Evolutionary conservation across 2,329 filamentous ascomycete genomes (phyloP), one percentile per base, ranked within the genome.

Genomic region (Aspergillus aculeatinus): DNA sequence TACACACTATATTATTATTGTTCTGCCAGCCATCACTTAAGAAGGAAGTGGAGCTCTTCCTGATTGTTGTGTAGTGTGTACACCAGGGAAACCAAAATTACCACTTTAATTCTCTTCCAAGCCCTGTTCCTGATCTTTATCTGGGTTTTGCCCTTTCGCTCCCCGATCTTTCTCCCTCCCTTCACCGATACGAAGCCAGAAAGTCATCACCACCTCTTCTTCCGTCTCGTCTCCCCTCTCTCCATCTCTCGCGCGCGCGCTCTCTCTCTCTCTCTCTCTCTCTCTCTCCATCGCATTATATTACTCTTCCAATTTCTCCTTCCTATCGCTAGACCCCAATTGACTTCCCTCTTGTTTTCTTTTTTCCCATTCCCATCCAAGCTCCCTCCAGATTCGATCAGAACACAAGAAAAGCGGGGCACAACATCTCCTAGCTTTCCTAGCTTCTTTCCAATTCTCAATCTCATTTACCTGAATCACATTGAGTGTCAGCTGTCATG

Each of bases 11-110:
- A 29, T 29, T 29, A 35, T 12, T 35, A 5, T 19, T 44, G 2
- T 44, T 44, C 16, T 44, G 39, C 39, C 39, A 44, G 39, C 39
- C 33, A 35, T 12, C 10, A 12, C 33, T 12, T 35, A 44, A 44
- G 14, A 42, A n/a, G 12, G 12, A 44, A 44, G 39, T 44, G 39
- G 39, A 44, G 39, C 39, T 44, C 39, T 44, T 35, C 14, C 2
- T 16, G 33, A 35, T 12, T 35, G 33, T 9, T 9, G 33, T 16
- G 14, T 35, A 35, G 14, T 35, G 14, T 35, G 33, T 44, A 16
- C 39, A 44, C 39, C 39, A 44, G 39, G 16, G 39, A 53, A 53
- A 53, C 51, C 51, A 53, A 53, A 53, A 44, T 44, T 53, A 53
- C 51, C 51, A 50, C 48, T 31, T 6, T 31, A 44, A 44, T 44